Base-by-base conservation (phyloP, 176 grass and related monocot genomes). In the Oryza nivara region DNA sequence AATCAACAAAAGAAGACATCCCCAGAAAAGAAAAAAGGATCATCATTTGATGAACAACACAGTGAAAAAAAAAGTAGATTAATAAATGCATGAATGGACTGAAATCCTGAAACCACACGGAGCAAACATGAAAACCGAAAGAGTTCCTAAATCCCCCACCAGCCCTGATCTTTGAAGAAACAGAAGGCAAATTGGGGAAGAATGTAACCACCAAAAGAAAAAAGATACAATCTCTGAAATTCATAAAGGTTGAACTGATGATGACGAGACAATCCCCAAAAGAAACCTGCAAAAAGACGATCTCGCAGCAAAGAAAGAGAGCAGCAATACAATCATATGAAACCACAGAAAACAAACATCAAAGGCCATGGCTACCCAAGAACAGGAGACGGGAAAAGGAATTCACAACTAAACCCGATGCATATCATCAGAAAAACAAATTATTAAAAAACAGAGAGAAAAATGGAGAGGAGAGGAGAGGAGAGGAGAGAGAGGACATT, bases 271-370 rank as follows among this genome's bases (percentile, higher is more conserved):
- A 51, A 30, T 51, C 6, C 43, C 64, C 30, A 8, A 65, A 79
- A 86, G 58, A 65, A 74, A 65, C 34, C 16, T 72, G 76, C 49
- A 73, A 90, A 84, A 76, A 25, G 60, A 69, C 58, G 65, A 91
- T 80, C 70, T 45, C 61, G 85, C 63, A 70, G 43, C 48, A 75
- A 20, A 49, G 11, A 51, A 1, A 68, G 20, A 14, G 20, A 15
- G 19, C 23, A 11, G 19, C 23, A 20, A 56, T 32, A 60, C 28
- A 65, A 72, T 83, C n/a, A 72, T 4, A 51, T 23, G 68, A 83
- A 16, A 14, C 20, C 25, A 40, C 74, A 30, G 46, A 6, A 48
- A 68, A 32, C 48, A 70, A 68, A 32, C 49, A 70, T 2, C 51
- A 36, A n/a, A 26, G 11, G 38, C 67, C 45, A 72, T 16, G 14